Percentiles rank a stretch among this genome's conserved stretches.
Conservation (phyloP, 495 filamentous ascomycete genomes). For the Podospora pseudopauciseta region DNA sequence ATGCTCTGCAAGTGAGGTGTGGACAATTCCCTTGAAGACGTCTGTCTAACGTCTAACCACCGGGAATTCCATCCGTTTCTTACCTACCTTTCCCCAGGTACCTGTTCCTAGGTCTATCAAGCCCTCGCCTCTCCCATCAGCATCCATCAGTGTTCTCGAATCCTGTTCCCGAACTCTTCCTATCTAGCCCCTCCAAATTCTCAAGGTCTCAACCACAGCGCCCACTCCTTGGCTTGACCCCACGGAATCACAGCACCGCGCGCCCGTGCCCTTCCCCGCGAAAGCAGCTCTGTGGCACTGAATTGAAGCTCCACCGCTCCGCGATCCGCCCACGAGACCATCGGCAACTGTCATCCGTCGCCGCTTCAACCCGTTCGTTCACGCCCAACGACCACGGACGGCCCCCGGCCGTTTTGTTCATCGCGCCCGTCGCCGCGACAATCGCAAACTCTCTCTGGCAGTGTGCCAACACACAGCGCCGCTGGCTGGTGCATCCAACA, state of each 20-base stretch:
- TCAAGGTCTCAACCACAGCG: neutral
- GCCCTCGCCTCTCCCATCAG: neutral
- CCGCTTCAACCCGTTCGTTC: slow-evolving; percentile 2
- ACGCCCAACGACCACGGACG: slow-evolving; percentile 9
- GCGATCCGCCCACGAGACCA: slow-evolving; percentile 12
- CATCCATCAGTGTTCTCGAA: neutral
- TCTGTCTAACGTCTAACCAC: slow-evolving; percentile 7
- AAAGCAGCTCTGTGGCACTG: slow-evolving; percentile 9
- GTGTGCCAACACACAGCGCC: neutral
- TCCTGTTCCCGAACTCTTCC: neutral
- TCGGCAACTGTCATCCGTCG: slow-evolving; percentile 10
- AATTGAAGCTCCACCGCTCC: slow-evolving; percentile 15
- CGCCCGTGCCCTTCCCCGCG: slow-evolving; percentile 8
- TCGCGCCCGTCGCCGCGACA: neutral
- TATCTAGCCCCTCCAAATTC: neutral
- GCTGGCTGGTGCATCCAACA: neutral
- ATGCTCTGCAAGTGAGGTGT: neutral
- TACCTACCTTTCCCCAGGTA: neutral
- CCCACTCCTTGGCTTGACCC: neutral
- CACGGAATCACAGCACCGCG: neutral
- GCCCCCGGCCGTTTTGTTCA: neutral
- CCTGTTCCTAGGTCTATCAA: neutral
- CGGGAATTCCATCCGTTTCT: neutral
- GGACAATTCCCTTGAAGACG: slow-evolving; percentile 1
- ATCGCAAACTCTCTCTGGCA: neutral